Base-by-base conservation (phyloP, 805 yeast species). In the Hanseniaspora clermontiae region DNA sequence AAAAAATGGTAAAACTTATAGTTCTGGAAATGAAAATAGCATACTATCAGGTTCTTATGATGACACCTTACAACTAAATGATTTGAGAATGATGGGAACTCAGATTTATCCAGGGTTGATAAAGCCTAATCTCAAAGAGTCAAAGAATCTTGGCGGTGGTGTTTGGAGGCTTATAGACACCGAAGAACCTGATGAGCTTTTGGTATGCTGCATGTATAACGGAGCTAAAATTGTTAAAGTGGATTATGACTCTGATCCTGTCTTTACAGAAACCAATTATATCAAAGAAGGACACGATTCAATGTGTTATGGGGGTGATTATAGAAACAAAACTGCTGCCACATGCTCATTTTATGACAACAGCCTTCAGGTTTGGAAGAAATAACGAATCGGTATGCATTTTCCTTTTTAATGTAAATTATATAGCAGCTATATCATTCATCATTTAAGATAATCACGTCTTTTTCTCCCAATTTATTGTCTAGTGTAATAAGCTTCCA, bases 231-330 rank as follows among this genome's bases (percentile, higher is more conserved):
- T 90, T 0, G 66, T 90, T 0, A 66, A 66, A 14, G 64, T 74
- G n/a, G 62, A 64, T 24, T 64, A 61, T 4, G 62, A 70, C 55
- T 64, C 67, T 2, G 71, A 72, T 29, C 76, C 74, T 57, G 53
- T 59, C 10, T 64, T 67, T 49, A 48, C 55, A 36, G 63, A 60
- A 7, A 49, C 42, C 6, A 50, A 61, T 19, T 64, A 57, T 46
- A 77, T 79, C 65, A 83, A 82, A 63, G 75, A 76, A 12, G 85
- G 84, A 34, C 97, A 91, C 65, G 82, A 81, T 51, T 87, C 96
- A 59, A 91, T 93, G 88, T 90, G 91, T 56, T 91, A 91, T 64
- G 98, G 97, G 0, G 96, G 95, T 5, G 96, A 86, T 65, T 90
- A 97, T 95, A 68, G 74, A 14, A 64, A 65, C 1, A 73, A 73